A percentile compares a stretch with the other conserved stretches of the same genome.
phyloP scores from a whole-genome alignment of 2,329 filamentous ascomycete species.

The Penicillium hesseltinei region DNA sequence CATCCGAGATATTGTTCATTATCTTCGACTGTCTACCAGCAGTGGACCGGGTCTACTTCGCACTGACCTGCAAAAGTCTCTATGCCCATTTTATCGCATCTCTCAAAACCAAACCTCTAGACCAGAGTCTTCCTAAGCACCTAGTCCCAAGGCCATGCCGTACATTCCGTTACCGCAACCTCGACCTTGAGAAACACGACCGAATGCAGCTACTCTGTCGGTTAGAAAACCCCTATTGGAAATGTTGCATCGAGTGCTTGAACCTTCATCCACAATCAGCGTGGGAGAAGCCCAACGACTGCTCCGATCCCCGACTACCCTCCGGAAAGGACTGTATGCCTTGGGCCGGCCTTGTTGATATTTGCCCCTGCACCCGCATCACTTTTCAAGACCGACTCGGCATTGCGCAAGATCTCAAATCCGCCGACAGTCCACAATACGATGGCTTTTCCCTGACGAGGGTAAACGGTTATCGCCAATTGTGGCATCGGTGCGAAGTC shows the following conservation, averaged over 20 bases:
- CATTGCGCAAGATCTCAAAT: background rate
- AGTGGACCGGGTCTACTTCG: background rate
- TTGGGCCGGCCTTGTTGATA: background rate
- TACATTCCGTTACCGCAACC: background rate
- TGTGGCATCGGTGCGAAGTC: background rate
- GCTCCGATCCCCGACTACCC: background rate
- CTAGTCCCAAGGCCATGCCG: background rate
- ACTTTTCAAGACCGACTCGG: background rate
- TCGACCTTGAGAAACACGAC: background rate
- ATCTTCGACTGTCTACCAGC: background rate
- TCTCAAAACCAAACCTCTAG: background rate
- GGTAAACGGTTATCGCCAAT: background rate
- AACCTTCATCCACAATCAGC: slow-evolving; percentile 9
- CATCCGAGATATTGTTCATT: background rate
- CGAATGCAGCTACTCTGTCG: slow-evolving; percentile 5
- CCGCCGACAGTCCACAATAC: too few relatives aligned
- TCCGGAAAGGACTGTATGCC: background rate
- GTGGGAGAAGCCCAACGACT: background rate
- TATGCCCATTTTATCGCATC: background rate
- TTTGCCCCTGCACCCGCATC: background rate
- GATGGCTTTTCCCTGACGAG: too few relatives aligned
- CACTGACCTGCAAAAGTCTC: background rate
- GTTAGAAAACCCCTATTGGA: slow-evolving; percentile 13
- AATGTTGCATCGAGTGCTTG: slow-evolving; percentile 10
- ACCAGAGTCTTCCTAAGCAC: background rate